phyloP scores from a whole-genome alignment of 208 protist genomes.

The Leishmania mexicana region DNA sequence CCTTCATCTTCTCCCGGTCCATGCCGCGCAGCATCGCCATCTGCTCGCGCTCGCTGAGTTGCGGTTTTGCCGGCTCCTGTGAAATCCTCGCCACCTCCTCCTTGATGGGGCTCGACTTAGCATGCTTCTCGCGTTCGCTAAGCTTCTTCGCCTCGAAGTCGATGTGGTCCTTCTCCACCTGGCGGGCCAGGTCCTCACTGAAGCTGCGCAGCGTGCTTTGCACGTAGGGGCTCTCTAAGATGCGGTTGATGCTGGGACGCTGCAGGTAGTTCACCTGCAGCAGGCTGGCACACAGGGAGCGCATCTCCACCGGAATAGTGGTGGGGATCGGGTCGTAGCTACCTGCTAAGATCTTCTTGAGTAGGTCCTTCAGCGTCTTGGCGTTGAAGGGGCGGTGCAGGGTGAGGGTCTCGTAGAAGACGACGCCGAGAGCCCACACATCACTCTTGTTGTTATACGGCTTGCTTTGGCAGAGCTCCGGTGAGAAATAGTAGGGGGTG shows the following conservation, averaged over 20 bases:
- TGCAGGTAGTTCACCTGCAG: slow-evolving; percentile 83
- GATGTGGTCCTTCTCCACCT: slow-evolving; percentile 82
- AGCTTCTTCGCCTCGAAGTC: slow-evolving; percentile 73
- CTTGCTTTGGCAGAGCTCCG: slow-evolving; percentile 95
- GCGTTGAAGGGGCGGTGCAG: slow-evolving; percentile 91
- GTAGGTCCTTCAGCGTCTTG: slow-evolving; percentile 87
- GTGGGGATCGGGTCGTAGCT: slow-evolving; percentile 87
- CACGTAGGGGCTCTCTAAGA: slow-evolving; percentile 85
- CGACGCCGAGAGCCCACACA: slow-evolving; percentile 92
- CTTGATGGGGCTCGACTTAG: slow-evolving; percentile 1
- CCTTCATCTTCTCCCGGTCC: slow-evolving; percentile 83
- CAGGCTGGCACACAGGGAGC: slow-evolving; percentile 73
- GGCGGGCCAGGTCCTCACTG: slow-evolving; percentile 81
- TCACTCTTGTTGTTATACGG: slow-evolving; percentile 96
- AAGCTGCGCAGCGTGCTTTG: slow-evolving; percentile 80
- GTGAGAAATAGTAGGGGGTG: slow-evolving; percentile 97
- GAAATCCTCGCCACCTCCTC: slow-evolving; percentile 7
- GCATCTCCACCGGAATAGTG: slow-evolving; percentile 79
- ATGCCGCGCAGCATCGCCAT: slow-evolving; percentile 91
- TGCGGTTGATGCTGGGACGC: slow-evolving; percentile 90
- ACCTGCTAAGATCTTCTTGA: slow-evolving; percentile 91
- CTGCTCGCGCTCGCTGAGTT: slow-evolving; percentile 84
- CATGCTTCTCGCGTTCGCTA: slow-evolving; percentile 20
- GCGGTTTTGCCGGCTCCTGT: slow-evolving; percentile 36
- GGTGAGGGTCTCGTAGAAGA: slow-evolving; percentile 92